phyloP scores from a whole-genome alignment of 2,329 filamentous ascomycete species.

The Ascocoryne sarcoides region DNA sequence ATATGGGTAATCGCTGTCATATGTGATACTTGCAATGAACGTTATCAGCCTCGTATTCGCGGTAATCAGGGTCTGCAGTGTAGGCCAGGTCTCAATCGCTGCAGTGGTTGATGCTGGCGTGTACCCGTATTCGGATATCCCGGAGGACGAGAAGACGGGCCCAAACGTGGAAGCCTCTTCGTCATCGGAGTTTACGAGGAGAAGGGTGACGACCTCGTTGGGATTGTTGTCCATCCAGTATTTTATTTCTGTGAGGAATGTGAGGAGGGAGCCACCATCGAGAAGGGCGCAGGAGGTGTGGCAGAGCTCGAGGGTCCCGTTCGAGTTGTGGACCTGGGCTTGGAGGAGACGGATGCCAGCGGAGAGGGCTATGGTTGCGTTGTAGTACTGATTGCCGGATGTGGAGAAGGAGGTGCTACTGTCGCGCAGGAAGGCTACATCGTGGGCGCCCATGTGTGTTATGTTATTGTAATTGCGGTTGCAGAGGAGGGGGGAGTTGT shows the following conservation, averaged over 20 bases:
- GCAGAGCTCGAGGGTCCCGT: conserved; percentile 41
- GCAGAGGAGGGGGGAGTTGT: conserved; percentile 73
- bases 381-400: conserved; percentile 47
- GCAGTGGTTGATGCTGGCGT: conserved; percentile 38
- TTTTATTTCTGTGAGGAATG: conserved; percentile 49
- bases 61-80: conserved; percentile 59
- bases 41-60: conserved; percentile 56
- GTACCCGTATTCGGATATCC: conserved; percentile 55
- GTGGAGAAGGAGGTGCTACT: conserved; percentile 34
- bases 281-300: conserved; percentile 54
- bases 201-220: conserved; percentile 53
- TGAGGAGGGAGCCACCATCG: conserved; percentile 47
- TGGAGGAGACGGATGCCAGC: conserved; percentile 56
- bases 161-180: conserved; percentile 47
- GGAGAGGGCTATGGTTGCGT: conserved; percentile 48
- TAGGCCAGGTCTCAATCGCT: conserved; percentile 53
- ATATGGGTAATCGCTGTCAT: conserved; percentile 40
- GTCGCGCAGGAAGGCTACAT: conserved; percentile 53
- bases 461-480: conserved; percentile 62
- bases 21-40: conserved; percentile 52
- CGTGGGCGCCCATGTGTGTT: conserved; percentile 64
- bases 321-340: conserved; percentile 50
- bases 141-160: conserved; percentile 34
- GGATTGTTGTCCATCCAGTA: conserved; percentile 50
- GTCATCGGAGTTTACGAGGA: conserved; percentile 54